Evolutionary conservation across 2,329 filamentous ascomycete species (phyloP), one percentile per base, ranked within the genome.

Genomic region (Ceratocystis ficicola): DNA sequence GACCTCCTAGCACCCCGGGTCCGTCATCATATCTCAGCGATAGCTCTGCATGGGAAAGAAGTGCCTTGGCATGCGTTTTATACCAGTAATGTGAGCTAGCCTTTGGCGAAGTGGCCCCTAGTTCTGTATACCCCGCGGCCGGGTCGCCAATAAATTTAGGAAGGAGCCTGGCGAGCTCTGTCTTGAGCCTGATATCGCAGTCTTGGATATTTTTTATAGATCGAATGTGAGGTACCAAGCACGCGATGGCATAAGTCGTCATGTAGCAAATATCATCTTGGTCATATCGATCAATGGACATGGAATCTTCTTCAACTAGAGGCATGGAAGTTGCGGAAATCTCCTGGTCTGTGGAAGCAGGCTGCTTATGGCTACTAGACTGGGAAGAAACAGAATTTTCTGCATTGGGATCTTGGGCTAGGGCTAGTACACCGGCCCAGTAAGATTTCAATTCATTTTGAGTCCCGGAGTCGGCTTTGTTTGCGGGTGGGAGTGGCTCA

Each of bases 41-140:
- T 4, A 41, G 5, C 28, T 64, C 62, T 3, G 62, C 62, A 20
- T 64, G 62, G 25, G 25, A 64, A 17, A 30, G 22, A n/a, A 64
- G 25, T 1, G 62, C 62, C 20, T 64, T 64, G 44, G 32, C 8
- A n/a, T 64, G 62, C 22, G 62, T 64, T 7, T 46, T 46, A 28
- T 64, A 64, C 62, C 62, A 64, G 20, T 64, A 64, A 32, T 64
- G 62, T 6, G 62, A 64, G 41, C 62, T 64, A 4, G 30, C 32
- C 7, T 32, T 20, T 36, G 62, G 62, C 22, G 62, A 64, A 15
- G 22, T 30, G 5, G 28, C 32, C 5, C 62, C 62, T 8, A 52
- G 25, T 15, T n/a, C 10, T 32, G n/a, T 5, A 64, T 52, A n/a
- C n/a, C 10, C 44, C n/a, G 44, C 25, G 2, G 44, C 15, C 0